A percentile compares a stretch with the other conserved stretches of the same genome.
Conservation (phyloP, 139 green algal species). For the Chlamydomonas incerta region DNA sequence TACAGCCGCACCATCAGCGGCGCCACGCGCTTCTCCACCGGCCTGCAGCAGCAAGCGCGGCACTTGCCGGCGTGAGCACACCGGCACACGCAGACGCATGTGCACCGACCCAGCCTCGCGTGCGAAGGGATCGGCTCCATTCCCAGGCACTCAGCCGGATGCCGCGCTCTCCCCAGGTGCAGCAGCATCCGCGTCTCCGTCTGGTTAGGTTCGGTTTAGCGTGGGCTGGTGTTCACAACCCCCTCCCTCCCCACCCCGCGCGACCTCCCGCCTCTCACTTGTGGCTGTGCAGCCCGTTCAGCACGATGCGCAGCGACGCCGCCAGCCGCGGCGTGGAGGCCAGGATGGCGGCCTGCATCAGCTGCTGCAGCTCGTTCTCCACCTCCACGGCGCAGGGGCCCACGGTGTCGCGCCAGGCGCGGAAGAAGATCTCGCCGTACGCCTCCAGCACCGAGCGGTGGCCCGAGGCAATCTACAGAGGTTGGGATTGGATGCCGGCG, state of each 20-base stretch:
- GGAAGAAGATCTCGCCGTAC: slow-evolving; percentile 85
- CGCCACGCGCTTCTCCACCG: slow-evolving; percentile 61
- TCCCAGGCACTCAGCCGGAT: too few relatives aligned
- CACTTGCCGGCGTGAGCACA: too few relatives aligned
- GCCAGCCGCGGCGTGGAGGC: slow-evolving; percentile 70
- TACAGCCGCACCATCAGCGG: slow-evolving; percentile 84
- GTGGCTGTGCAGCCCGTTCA: slow-evolving; percentile 71
- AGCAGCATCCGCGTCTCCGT: too few relatives aligned
- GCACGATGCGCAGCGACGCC: slow-evolving; percentile 66
- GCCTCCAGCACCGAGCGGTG: slow-evolving; percentile 77
- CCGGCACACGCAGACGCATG: too few relatives aligned
- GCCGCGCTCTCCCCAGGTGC: too few relatives aligned
- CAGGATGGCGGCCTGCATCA: slow-evolving; percentile 74
- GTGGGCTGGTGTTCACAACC: too few relatives aligned
- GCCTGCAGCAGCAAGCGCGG: slow-evolving; percentile 1
- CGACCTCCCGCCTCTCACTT: slow-evolving; percentile 51
- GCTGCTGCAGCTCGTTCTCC: slow-evolving; percentile 58
- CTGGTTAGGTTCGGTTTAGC: too few relatives aligned
- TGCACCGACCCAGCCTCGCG: too few relatives aligned
- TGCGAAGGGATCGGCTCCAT: too few relatives aligned
- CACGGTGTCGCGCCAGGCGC: slow-evolving; percentile 72
- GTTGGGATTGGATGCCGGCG: too few relatives aligned
- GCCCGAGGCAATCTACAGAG: slow-evolving; percentile 63
- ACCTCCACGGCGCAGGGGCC: slow-evolving; percentile 32
- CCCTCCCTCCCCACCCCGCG: too few relatives aligned